phyloP scores from a whole-genome alignment of 2,329 filamentous ascomycete species.

The Trichocomaceae sp. region DNA sequence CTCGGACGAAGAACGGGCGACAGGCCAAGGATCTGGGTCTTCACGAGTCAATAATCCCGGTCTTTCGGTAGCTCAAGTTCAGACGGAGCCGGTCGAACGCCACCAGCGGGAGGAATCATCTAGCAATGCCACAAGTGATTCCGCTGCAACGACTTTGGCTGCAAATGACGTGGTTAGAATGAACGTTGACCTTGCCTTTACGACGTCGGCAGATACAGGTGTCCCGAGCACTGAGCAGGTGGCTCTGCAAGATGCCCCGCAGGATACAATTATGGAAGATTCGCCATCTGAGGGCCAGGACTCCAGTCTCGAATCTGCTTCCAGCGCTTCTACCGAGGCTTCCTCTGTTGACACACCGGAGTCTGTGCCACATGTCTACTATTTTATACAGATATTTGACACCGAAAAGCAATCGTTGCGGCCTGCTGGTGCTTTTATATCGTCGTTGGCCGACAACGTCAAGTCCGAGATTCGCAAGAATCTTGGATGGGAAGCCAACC shows the following conservation, averaged over 20 bases:
- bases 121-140: constrained; percentile 15
- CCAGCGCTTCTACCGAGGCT: neutral
- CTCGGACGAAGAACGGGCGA: constrained; percentile 18
- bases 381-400: constrained; percentile 49
- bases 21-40: constrained; percentile 9
- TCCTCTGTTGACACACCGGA: constrained; percentile 12
- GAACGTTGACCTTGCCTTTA: constrained; percentile 16
- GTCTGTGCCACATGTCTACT: constrained; percentile 34
- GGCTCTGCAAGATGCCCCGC: constrained; percentile 8
- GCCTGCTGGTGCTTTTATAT: constrained; percentile 38
- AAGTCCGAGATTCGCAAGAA: constrained; percentile 35
- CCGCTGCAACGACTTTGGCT: constrained; percentile 24
- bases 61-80: neutral
- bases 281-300: constrained; percentile 10
- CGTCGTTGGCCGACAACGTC: constrained; percentile 34
- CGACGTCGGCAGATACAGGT: neutral
- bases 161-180: constrained; percentile 24
- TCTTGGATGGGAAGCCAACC: constrained; percentile 31
- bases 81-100: neutral
- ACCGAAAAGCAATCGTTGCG: constrained; percentile 40
- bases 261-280: constrained; percentile 15
- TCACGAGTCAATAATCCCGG: neutral
- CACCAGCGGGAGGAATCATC: constrained; percentile 7
- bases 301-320: constrained; percentile 5
- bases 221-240: neutral